phyloP scores from a whole-genome alignment of 345 rosid species.

The Gossypium turneri region DNA sequence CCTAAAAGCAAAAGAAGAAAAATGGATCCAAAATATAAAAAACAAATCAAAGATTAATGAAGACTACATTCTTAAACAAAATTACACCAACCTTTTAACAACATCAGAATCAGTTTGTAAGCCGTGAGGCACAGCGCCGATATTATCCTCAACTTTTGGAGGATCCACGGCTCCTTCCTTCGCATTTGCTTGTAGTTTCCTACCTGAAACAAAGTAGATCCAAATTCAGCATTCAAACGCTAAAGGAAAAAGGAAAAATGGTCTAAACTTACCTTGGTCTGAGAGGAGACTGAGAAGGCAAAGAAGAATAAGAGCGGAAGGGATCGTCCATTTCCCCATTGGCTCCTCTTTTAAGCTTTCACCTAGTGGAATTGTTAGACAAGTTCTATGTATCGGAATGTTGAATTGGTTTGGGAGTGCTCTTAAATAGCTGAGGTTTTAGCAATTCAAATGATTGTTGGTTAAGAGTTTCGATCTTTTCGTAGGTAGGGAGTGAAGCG shows the following conservation, averaged over 20 bases:
- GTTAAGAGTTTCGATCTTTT: conserved; percentile 1
- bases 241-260: neutral
- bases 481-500: neutral
- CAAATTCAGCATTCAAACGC: neutral
- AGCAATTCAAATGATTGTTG: neutral
- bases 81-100: conserved; percentile 54
- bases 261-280: conserved; percentile 61
- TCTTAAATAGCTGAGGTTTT: conserved; percentile 18
- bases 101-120: conserved; percentile 95
- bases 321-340: conserved; percentile 92
- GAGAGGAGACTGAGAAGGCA: conserved; percentile 64
- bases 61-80: neutral
- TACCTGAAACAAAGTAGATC: conserved; percentile 43
- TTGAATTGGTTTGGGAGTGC: neutral
- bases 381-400: neutral
- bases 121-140: conserved; percentile 89
- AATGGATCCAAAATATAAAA: neutral
- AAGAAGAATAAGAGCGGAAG: conserved; percentile 69
- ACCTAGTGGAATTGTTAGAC: neutral
- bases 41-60: neutral
- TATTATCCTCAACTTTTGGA: conserved; percentile 89
- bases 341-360: conserved; percentile 7
- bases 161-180: conserved; percentile 64
- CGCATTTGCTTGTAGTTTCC: conserved; percentile 79
- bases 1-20: conserved; percentile 29